Percentiles rank a stretch among this genome's conserved stretches.
Conservation (phyloP, 306 rosid genomes). For the Citrullus colocynthis region DNA sequence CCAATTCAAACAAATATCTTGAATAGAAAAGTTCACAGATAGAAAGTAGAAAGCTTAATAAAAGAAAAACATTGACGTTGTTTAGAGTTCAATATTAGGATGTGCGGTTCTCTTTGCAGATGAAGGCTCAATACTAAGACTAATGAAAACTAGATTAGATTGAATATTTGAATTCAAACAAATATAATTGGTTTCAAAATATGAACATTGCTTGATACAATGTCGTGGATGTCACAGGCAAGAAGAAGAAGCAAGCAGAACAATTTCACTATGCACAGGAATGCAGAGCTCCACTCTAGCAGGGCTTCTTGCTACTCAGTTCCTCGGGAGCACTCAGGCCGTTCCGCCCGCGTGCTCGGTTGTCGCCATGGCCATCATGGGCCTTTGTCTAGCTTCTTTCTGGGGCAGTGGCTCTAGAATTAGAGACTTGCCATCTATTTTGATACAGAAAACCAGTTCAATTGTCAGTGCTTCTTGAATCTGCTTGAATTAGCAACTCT, state of each 20-base stretch:
- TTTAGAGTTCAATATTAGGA: neutral
- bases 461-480: constrained; percentile 7
- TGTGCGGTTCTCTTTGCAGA: neutral
- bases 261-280: constrained; percentile 88
- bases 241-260: constrained; percentile 60
- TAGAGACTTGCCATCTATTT: constrained; percentile 40
- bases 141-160: neutral
- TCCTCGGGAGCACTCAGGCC: constrained; percentile 84
- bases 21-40: too few relatives aligned
- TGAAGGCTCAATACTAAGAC: neutral
- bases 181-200: neutral
- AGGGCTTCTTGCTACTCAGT: constrained; percentile 92
- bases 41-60: neutral
- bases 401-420: constrained; percentile 78
- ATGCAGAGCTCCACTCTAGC: constrained; percentile 99
- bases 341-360: constrained; percentile 98
- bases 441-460: constrained; percentile 29
- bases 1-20: too few relatives aligned
- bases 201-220: neutral
- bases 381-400: constrained; percentile 83
- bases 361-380: constrained; percentile 86
- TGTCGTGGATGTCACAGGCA: constrained; percentile 35
- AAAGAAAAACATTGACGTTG: neutral
- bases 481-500: neutral
- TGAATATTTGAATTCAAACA: neutral